phyloP scores from a whole-genome alignment of 495 filamentous ascomycete genomes.

The Penicillium psychrofluorescens region DNA sequence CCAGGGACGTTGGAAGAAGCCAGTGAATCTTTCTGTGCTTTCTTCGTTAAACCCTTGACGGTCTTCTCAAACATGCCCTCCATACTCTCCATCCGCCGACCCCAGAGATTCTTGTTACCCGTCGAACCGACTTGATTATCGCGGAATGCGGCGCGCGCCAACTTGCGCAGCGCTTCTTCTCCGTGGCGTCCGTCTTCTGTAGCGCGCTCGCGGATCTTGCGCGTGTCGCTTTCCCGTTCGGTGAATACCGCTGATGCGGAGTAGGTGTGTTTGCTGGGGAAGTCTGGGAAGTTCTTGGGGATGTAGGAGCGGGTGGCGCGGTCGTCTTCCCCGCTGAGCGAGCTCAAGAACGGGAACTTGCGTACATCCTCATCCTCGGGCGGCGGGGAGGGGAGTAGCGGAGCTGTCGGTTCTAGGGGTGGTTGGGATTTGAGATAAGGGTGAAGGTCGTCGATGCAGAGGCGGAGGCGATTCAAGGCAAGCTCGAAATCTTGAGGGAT shows the following conservation, averaged over 20 bases:
- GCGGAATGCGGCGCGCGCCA: slow-evolving; percentile 47
- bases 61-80: slow-evolving; percentile 47
- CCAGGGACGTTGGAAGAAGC: background rate
- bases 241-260: slow-evolving; percentile 59
- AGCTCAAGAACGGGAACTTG: slow-evolving; percentile 42
- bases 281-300: slow-evolving; percentile 59
- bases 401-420: slow-evolving; percentile 20
- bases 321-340: slow-evolving; percentile 45
- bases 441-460: slow-evolving; percentile 32
- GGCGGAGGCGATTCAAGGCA: slow-evolving; percentile 38
- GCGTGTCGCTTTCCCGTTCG: slow-evolving; percentile 58
- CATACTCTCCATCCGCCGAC: slow-evolving; percentile 33
- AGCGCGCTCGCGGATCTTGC: slow-evolving; percentile 64
- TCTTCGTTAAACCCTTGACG: slow-evolving; percentile 30
- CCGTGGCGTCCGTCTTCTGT: slow-evolving; percentile 67
- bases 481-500: slow-evolving; percentile 64
- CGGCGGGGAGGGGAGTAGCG: slow-evolving; percentile 38
- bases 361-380: slow-evolving; percentile 35
- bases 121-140: slow-evolving; percentile 31
- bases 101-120: slow-evolving; percentile 39
- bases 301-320: slow-evolving; percentile 47
- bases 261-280: slow-evolving; percentile 70
- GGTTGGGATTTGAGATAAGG: slow-evolving; percentile 30
- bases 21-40: slow-evolving; percentile 16
- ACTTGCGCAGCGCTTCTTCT: slow-evolving; percentile 64